These are phyloP conservation scores for Talaromyces nanjingensis DNA, from an alignment of 495 filamentous ascomycete genomes.

Conservation along the genomic window DNA sequence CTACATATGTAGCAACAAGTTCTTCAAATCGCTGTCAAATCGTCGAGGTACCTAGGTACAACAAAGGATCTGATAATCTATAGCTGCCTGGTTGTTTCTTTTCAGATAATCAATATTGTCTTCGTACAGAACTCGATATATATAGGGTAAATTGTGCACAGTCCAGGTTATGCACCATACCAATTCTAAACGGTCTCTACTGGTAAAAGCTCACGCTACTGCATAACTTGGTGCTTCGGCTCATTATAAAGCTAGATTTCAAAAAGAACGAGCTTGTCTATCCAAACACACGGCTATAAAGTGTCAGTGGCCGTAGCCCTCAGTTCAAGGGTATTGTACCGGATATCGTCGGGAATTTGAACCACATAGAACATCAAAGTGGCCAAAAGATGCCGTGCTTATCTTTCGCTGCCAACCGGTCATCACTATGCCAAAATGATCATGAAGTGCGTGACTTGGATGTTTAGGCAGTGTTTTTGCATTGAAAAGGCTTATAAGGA, in stretches of 20 bases:
- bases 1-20: too few relatives aligned
- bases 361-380: neutral
- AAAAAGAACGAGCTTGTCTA: neutral
- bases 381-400: neutral
- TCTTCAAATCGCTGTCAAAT: too few relatives aligned
- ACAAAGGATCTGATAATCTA: too few relatives aligned
- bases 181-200: neutral
- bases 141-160: neutral
- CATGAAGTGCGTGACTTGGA: neutral
- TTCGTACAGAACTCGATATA: neutral
- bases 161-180: too few relatives aligned
- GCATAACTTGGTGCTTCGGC: neutral
- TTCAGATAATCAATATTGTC: neutral
- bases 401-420: neutral
- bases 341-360: neutral
- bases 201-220: neutral
- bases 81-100: too few relatives aligned
- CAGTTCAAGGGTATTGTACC: neutral
- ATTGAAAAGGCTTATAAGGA: neutral
- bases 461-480: neutral
- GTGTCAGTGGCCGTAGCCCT: neutral
- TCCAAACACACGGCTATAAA: neutral
- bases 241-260: neutral
- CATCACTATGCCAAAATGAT: neutral
- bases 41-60: too few relatives aligned